phyloP scores from a whole-genome alignment of 2,329 filamentous ascomycete genomes.

The Trichophyton equinum region DNA sequence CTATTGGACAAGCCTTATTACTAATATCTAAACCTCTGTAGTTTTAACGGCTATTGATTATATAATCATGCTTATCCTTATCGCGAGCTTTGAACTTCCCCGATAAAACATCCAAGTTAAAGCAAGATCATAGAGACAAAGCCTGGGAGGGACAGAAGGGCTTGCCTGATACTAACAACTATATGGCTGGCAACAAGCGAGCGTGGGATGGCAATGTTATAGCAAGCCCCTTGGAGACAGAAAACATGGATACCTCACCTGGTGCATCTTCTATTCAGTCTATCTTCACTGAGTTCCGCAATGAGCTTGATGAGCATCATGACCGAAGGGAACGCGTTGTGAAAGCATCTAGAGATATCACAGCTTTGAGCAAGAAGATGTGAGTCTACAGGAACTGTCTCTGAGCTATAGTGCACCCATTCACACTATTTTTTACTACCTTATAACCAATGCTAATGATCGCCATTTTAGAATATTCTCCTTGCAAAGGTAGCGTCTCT shows the following conservation, averaged over 20 bases:
- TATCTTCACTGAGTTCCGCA: constrained; percentile 77
- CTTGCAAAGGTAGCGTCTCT: constrained; percentile 53
- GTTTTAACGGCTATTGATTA: background rate
- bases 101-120: background rate
- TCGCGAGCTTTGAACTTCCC: too few species aligned
- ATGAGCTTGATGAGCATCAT: constrained; percentile 86
- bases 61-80: background rate
- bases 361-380: constrained; percentile 94
- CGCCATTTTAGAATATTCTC: constrained; percentile 57
- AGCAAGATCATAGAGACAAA: background rate
- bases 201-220: constrained; percentile 27
- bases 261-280: constrained; percentile 37
- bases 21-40: background rate
- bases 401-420: background rate
- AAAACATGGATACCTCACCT: constrained; percentile 7
- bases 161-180: background rate
- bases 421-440: background rate
- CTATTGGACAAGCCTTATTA: background rate
- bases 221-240: constrained; percentile 8
- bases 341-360: constrained; percentile 86
- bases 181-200: constrained; percentile 28
- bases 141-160: background rate
- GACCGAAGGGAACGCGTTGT: constrained; percentile 81
- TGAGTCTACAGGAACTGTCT: constrained; percentile 32
- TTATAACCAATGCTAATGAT: constrained; percentile 5